Base-by-base conservation (phyloP, 345 rosid genomes). In the Conringia planisiliqua region DNA sequence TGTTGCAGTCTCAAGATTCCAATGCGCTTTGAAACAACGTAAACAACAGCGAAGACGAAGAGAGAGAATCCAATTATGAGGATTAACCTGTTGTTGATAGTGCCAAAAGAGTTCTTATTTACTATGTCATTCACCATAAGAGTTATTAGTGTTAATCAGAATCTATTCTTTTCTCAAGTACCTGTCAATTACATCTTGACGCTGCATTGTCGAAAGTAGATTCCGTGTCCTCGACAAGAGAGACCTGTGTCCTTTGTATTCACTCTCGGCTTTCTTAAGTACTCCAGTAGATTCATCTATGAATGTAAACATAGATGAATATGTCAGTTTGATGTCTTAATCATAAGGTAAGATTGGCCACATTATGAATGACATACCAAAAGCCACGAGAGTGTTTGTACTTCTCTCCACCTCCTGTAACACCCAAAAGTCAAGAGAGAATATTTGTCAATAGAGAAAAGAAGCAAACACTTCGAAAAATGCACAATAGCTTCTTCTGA, bases 341-440 rank as follows among this genome's bases (percentile, higher is more conserved):
- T 35, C 44, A 40, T 1, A 39, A 64, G 62, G 38, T 43, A 12
- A 30, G 11, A 54, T 55, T 61, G 60, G 6, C 7, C 7, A 61
- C n/a, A 61, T 8, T 22, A 12, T 52, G 62, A 80, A 82, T 76
- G 67, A 80, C 90, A 80, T 80, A 92, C 97, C 97, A 62, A 95
- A 75, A 62, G 91, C 86, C 89, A 84, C 66, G 7, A 95, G 92
- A 1, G 96, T 87, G 77, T 78, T 82, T 80, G 97, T 76, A 80
- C 87, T 92, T 85, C 99, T 88, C 71, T 92, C 97, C 9, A 95
- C 99, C 81, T 95, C 99, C 97, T 94, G 86, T 32, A 82, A 71
- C 58, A 40, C 70, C 70, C 47, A 75, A 42, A 68, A 12, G 36
- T 46, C 16, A 76, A 62, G 62, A 39, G 29, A 27, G 16, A 14